Evolutionary conservation across 1,284 basidiomycete genomes (phyloP).

Genomic region (Trichosporon coremiiforme): DNA sequence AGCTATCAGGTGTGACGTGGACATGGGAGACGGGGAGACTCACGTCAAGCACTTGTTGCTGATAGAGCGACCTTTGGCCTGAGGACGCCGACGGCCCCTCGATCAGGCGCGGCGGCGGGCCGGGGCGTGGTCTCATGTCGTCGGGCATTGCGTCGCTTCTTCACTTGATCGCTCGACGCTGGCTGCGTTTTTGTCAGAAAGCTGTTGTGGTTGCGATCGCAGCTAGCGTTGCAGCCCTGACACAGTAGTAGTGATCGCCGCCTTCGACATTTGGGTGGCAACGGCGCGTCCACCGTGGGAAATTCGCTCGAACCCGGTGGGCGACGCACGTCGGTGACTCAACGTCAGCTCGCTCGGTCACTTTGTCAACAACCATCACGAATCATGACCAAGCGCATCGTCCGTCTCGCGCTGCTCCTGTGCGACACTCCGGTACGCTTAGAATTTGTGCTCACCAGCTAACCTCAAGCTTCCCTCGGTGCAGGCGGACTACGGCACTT

Average conservation of each 20-base stretch:
- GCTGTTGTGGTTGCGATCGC: background rate
- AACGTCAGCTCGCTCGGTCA: background rate
- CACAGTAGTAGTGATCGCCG: too few relatives aligned
- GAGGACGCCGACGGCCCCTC: conserved; percentile 36
- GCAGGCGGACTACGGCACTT: conserved; percentile 49
- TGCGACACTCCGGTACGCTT: conserved; percentile 50
- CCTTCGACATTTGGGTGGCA: conserved; percentile 21
- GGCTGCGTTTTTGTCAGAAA: too few relatives aligned
- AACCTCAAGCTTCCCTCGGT: conserved; percentile 46
- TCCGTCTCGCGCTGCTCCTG: conserved; percentile 53
- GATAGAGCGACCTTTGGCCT: conserved; percentile 48
- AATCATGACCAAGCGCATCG: conserved; percentile 33
- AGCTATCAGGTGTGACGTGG: conserved; percentile 16
- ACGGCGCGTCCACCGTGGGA: conserved; percentile 1
- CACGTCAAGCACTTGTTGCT: conserved; percentile 51
- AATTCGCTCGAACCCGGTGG: background rate
- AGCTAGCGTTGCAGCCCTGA: too few relatives aligned
- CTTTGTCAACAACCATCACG: background rate
- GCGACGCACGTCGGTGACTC: background rate
- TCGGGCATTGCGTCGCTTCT: conserved; percentile 23
- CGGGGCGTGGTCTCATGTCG: conserved; percentile 43
- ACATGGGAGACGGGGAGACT: conserved; percentile 24
- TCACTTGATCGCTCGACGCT: background rate
- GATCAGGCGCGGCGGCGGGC: conserved; percentile 38
- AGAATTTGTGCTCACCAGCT: conserved; percentile 32